Base-by-base conservation (phyloP, 768 basidiomycete genomes). In the Pleurotus platypus region DNA sequence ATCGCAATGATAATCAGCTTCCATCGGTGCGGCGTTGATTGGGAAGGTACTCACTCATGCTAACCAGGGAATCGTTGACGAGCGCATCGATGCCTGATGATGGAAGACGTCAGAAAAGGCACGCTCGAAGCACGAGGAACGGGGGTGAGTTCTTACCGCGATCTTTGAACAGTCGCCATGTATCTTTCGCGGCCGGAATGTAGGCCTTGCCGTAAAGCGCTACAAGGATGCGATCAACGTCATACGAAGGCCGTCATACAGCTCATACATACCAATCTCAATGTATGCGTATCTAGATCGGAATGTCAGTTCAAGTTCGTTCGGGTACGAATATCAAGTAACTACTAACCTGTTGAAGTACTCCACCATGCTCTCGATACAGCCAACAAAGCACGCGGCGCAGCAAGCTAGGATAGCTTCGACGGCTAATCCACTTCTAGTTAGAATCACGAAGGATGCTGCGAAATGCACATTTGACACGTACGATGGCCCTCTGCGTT, bases 161-260 rank as follows among this genome's bases (percentile, higher is more conserved):
- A 64, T 91, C 87, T 65, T 80, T 81, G 71, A 90, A 83, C 55
- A 92, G 67, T 37, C 80, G 78, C 89, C 88, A 94, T 0, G 92
- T 91, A 67, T 91, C 90, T 68, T 89, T 91, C 0, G 92, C 90
- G 26, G 91, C 91, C 22, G 76, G 67, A 43, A 93, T 79, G 62
- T 92, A 94, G 1, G 87, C 74, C 70, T 94, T 94, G 35, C 92
- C 92, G 66, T 93, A 94, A 8, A 93, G 73, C 0, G 91, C 89
- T 89, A 45, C 6, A 53, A 27, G 16, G 24, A 38, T 4, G 8
- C 11, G 4, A 48, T 18, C 6, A 22, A 47, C 37, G 48, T 46
- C n/a, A 5, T 11, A 16, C 24, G 46, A 9, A 49, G 2, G 11
- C 27, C 30, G 1, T 24, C 24, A 15, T 11, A 45, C 18, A 30